phyloP scores from a whole-genome alignment of 768 basidiomycete species.

The Lepiota subincarnata region DNA sequence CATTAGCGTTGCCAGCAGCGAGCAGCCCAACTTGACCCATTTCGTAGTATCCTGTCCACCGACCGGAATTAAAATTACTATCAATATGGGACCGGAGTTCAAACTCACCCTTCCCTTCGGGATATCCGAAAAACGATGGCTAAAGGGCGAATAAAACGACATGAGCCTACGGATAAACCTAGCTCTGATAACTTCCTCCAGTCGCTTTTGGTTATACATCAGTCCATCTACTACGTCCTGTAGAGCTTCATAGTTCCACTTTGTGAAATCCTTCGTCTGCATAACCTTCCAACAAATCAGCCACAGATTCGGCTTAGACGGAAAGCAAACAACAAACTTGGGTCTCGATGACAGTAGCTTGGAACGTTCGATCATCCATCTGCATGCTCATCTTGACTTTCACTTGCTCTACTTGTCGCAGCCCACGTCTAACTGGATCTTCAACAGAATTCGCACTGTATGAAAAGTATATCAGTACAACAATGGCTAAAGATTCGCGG shows the following conservation, averaged over 20 bases:
- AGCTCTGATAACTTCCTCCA: constrained; percentile 93
- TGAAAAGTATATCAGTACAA: not conserved
- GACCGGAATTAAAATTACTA: not conserved
- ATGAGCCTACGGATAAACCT: constrained; percentile 89
- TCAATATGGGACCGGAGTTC: not conserved
- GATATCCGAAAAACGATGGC: constrained; percentile 82
- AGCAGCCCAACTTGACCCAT: constrained; percentile 86
- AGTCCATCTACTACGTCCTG: constrained; percentile 91
- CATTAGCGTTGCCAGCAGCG: constrained; percentile 78
- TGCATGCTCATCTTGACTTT: constrained; percentile 89
- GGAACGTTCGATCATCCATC: constrained; percentile 94
- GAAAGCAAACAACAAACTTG: constrained; percentile 47
- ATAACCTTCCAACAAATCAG: constrained; percentile 54
- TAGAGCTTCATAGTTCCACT: constrained; percentile 90
- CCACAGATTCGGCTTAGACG: not conserved
- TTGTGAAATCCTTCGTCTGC: constrained; percentile 80
- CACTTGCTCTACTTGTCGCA: constrained; percentile 85
- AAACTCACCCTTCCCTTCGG: constrained; percentile 56
- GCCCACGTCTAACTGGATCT: constrained; percentile 82
- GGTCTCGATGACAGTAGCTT: constrained; percentile 78
- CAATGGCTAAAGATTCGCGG: not conserved
- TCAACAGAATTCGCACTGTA: constrained; percentile 75
- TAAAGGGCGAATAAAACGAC: constrained; percentile 90
- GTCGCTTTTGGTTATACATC: constrained; percentile 80
- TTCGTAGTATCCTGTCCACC: constrained; percentile 64